Percentiles rank a stretch among this genome's conserved stretches.
phyloP scores from a whole-genome alignment of 2,329 filamentous ascomycete genomes.

The Amphichorda felina region DNA sequence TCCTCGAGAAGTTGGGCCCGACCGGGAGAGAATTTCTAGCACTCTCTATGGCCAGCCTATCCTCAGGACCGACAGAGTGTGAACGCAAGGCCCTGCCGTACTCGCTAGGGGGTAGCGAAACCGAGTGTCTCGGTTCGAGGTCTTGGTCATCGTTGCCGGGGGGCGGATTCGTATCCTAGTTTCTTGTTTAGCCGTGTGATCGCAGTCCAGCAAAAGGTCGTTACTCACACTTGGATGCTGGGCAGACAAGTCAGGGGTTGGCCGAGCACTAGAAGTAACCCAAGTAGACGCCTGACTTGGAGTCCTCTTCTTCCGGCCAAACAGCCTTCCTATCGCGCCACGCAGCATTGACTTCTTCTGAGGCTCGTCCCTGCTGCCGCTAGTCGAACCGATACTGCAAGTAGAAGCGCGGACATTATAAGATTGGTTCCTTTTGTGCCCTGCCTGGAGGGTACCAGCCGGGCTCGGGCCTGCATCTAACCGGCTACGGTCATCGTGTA shows the following conservation, averaged over 20 bases:
- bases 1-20: conserved; percentile 25
- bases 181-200: too few species aligned
- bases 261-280: neutral
- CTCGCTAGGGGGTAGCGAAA: conserved; percentile 48
- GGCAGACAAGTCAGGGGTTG: neutral
- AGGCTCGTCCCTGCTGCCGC: conserved; percentile 14
- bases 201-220: too few species aligned
- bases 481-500: neutral
- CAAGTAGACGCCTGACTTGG: neutral
- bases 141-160: too few species aligned
- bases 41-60: conserved; percentile 39
- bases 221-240: neutral
- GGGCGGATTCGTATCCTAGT: too few species aligned
- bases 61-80: conserved; percentile 46
- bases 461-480: neutral
- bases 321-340: conserved; percentile 42
- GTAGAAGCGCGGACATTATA: conserved; percentile 34
- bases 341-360: conserved; percentile 48
- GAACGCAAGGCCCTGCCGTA: conserved; percentile 48
- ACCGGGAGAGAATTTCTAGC: conserved; percentile 40
- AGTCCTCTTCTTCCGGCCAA: conserved; percentile 43
- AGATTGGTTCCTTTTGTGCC: conserved; percentile 12
- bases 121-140: conserved; percentile 42
- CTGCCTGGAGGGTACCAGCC: neutral
- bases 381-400: conserved; percentile 22